phyloP scores from a whole-genome alignment of 2,329 filamentous ascomycete genomes.

The Clarireedia hainanense region DNA sequence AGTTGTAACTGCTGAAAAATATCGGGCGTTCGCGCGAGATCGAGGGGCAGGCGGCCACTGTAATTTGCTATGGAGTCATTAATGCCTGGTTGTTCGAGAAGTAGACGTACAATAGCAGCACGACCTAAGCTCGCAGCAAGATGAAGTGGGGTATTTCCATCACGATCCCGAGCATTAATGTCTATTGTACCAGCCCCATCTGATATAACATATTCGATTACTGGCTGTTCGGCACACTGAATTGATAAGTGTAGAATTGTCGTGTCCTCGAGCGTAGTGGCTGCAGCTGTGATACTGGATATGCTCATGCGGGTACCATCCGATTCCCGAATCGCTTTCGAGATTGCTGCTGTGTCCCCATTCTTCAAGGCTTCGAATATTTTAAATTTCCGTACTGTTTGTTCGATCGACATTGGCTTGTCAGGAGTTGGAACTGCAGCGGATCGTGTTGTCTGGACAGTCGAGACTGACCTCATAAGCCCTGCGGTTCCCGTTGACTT shows the following conservation, averaged over 20 bases:
- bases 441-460: not conserved
- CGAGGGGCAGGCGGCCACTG: constrained; percentile 76
- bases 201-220: constrained; percentile 91
- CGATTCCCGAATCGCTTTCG: constrained; percentile 70
- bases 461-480: constrained; percentile 21
- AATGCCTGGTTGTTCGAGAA: constrained; percentile 75
- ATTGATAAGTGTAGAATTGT: constrained; percentile 89
- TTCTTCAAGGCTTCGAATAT: constrained; percentile 87
- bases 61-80: constrained; percentile 85
- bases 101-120: constrained; percentile 68
- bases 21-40: constrained; percentile 83
- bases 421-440: constrained; percentile 20
- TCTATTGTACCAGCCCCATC: constrained; percentile 62
- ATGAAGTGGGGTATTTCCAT: constrained; percentile 91
- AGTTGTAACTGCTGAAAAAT: constrained; percentile 95
- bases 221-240: constrained; percentile 85
- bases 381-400: constrained; percentile 89
- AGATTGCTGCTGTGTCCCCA: constrained; percentile 85
- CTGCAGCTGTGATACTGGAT: constrained; percentile 31
- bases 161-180: constrained; percentile 82
- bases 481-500: constrained; percentile 24
- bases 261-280: constrained; percentile 61
- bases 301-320: constrained; percentile 33
- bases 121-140: constrained; percentile 79
- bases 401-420: constrained; percentile 59